These are phyloP conservation scores for Elsinoe perseae DNA, from an alignment of 2,329 filamentous ascomycete species.

Conservation along the genomic window DNA sequence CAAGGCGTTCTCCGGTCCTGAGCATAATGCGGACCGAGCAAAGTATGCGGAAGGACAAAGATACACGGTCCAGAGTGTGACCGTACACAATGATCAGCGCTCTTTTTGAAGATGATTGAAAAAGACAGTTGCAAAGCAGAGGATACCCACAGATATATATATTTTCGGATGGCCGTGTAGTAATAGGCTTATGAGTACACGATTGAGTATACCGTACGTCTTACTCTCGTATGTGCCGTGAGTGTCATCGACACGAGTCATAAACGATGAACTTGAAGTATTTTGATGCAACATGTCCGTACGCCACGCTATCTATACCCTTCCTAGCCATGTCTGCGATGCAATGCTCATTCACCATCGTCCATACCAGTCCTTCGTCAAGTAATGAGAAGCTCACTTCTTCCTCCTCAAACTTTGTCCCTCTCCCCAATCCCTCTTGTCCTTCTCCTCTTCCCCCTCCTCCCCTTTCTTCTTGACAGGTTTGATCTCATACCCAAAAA, in stretches of 20 bases:
- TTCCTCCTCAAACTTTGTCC: constrained; percentile 78
- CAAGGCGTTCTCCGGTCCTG: neutral
- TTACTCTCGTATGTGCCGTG: neutral
- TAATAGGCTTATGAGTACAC: neutral
- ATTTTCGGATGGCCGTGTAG: neutral
- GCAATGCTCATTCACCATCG: neutral
- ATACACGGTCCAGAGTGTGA: neutral
- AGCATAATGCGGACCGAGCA: neutral
- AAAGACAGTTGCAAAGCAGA: neutral
- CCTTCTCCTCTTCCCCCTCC: constrained; percentile 53
- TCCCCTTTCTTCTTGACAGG: constrained; percentile 70
- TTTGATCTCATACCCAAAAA: constrained; percentile 92
- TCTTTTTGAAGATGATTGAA: neutral
- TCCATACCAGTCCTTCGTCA: neutral
- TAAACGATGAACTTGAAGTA: no score
- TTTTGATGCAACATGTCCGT: no score
- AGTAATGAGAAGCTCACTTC: constrained; percentile 42
- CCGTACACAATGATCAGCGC: neutral
- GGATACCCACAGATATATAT: neutral
- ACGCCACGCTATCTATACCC: constrained; percentile 4
- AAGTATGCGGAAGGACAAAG: neutral
- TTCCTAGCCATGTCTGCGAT: neutral
- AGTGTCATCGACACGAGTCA: no score
- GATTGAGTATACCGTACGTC: neutral
- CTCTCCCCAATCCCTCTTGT: constrained; percentile 61